Conservation (phyloP, 176 grass and related monocot genomes). For the Musa acuminata region DNA sequence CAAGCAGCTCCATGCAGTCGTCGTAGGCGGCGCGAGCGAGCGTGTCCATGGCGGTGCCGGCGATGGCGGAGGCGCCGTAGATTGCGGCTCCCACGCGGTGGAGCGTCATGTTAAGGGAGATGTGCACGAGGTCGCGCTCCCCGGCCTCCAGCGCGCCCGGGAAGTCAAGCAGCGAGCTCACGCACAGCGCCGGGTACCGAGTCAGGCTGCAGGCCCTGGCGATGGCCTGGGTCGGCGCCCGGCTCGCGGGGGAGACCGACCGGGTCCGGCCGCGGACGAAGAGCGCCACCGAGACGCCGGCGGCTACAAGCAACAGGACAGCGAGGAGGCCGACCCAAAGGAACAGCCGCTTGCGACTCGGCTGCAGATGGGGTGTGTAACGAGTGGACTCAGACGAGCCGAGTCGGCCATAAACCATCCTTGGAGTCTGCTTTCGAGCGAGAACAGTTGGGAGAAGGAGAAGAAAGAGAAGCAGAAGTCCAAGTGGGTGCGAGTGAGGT, state of each 20-base stretch:
- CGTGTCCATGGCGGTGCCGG: background rate
- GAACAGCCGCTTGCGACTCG: background rate
- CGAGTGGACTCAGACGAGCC: slow-evolving; percentile 12
- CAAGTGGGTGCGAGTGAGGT: background rate
- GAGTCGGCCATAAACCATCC: slow-evolving; percentile 29
- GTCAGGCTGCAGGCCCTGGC: slow-evolving; percentile 31
- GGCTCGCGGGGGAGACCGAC: background rate
- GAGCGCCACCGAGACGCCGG: slow-evolving; percentile 16
- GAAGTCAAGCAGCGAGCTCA: slow-evolving; percentile 23
- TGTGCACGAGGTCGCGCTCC: slow-evolving; percentile 31
- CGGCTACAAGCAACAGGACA: slow-evolving; percentile 14
- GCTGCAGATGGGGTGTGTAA: background rate
- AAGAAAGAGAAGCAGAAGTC: background rate
- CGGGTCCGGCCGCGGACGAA: slow-evolving; percentile 10
- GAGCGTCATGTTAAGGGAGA: slow-evolving; percentile 45
- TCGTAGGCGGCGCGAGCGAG: slow-evolving; percentile 34
- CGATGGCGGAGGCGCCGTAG: slow-evolving; percentile 16
- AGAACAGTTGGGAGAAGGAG: background rate
- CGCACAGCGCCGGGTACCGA: slow-evolving; percentile 38
- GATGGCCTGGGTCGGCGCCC: slow-evolving; percentile 25
- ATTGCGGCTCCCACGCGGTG: slow-evolving; percentile 22
- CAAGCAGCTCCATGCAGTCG: slow-evolving; percentile 52
- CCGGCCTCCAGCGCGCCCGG: slow-evolving; percentile 29
- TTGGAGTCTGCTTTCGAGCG: background rate
- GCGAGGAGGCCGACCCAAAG: slow-evolving; percentile 6